Evolutionary conservation across 352 stramenopile genomes (phyloP).

Genomic region (Phytophthora uliginosa): DNA sequence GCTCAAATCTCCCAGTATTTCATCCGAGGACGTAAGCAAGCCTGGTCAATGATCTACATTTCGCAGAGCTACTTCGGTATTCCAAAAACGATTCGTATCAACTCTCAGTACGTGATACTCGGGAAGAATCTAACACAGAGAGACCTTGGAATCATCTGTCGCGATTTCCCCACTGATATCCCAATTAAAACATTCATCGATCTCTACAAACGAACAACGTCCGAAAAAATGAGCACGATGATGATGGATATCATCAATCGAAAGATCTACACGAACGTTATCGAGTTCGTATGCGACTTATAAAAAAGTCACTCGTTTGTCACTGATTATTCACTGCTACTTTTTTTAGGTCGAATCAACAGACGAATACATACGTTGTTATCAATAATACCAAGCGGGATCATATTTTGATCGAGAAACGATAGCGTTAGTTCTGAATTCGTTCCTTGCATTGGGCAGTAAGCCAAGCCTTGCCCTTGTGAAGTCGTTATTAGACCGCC

Average conservation of each 20-base stretch:
- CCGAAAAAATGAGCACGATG: slow-evolving; percentile 21
- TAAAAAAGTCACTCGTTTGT: no score
- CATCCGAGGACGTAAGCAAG: slow-evolving; percentile 22
- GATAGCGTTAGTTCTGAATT: not conserved
- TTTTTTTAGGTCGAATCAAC: slow-evolving; percentile 25
- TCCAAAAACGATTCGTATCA: slow-evolving; percentile 25
- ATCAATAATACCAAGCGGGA: slow-evolving; percentile 15
- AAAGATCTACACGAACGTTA: slow-evolving; percentile 28
- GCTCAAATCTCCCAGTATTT: slow-evolving; percentile 16
- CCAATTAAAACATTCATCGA: slow-evolving; percentile 25
- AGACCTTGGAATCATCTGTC: slow-evolving; percentile 22
- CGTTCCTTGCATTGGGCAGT: not conserved
- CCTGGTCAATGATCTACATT: slow-evolving; percentile 32
- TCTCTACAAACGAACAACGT: slow-evolving; percentile 25
- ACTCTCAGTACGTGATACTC: slow-evolving; percentile 22
- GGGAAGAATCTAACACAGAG: slow-evolving; percentile 19
- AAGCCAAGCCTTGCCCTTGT: not conserved
- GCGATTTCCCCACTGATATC: slow-evolving; percentile 18
- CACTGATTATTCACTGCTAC: slow-evolving; percentile 1
- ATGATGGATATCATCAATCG: slow-evolving; percentile 34
- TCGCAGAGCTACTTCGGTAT: slow-evolving; percentile 11
- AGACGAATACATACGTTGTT: no score
- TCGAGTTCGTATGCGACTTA: slow-evolving; percentile 27
- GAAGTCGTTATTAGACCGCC: not conserved
- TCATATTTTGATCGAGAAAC: slow-evolving; percentile 1